Percentiles rank a stretch among this genome's conserved stretches.
Evolutionary conservation across 1,284 basidiomycete genomes (phyloP).

Genomic region (Singerocomus inundabilis): DNA sequence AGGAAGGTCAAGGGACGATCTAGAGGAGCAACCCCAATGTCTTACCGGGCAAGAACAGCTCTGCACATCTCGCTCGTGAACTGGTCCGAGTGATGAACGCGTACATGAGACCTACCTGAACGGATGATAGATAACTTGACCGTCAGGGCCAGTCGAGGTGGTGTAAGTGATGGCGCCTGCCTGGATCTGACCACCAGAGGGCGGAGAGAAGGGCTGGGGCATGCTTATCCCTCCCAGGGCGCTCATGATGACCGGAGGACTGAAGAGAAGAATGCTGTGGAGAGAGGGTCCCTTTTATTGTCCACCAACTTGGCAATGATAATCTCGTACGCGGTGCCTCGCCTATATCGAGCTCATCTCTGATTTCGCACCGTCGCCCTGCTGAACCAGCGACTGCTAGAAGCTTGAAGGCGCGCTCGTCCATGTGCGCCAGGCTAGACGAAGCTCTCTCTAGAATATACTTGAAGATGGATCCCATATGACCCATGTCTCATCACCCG

Average conservation of each 20-base stretch:
- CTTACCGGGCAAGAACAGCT: slow-evolving; percentile 66
- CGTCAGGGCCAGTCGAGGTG: slow-evolving; percentile 57
- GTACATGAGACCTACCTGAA: slow-evolving; percentile 56
- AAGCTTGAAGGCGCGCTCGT: too few relatives aligned
- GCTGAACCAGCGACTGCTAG: too few relatives aligned
- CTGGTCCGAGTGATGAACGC: slow-evolving; percentile 9
- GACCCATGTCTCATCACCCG: too few relatives aligned
- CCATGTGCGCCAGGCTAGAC: too few relatives aligned
- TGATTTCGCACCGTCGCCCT: slow-evolving; percentile 14
- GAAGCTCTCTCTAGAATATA: too few relatives aligned
- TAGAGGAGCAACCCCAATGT: slow-evolving; percentile 7
- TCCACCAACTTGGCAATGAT: slow-evolving; percentile 9
- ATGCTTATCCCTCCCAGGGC: slow-evolving; percentile 18
- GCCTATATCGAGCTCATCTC: slow-evolving; percentile 36
- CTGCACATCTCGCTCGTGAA: slow-evolving; percentile 37
- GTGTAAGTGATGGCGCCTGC: slow-evolving; percentile 70
- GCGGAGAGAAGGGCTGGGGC: slow-evolving; percentile 33
- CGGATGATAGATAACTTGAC: slow-evolving; percentile 59
- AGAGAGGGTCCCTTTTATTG: slow-evolving; percentile 25
- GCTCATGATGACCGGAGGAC: slow-evolving; percentile 22
- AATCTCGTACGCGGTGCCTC: slow-evolving; percentile 27
- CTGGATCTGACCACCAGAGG: slow-evolving; percentile 38
- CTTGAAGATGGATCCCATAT: too few relatives aligned
- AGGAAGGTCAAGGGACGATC: slow-evolving; percentile 20
- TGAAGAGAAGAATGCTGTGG: slow-evolving; percentile 10